Evolutionary conservation across 2,329 filamentous ascomycete species (phyloP), one percentile per base, ranked within the genome.

Genomic region (Calonectria hongkongensis): DNA sequence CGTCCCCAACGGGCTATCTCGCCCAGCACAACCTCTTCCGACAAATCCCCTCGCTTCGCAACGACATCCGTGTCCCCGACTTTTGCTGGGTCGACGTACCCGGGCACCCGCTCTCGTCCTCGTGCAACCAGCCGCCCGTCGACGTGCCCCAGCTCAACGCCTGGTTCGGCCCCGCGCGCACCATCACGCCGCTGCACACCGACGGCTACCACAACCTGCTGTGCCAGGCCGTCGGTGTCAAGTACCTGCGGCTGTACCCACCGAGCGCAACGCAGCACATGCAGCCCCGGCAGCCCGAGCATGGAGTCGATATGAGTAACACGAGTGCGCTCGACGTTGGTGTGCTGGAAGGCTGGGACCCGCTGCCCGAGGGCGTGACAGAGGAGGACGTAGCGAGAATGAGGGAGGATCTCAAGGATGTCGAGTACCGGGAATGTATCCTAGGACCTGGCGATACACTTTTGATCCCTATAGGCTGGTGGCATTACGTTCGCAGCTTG

Each of bases 151-250:
- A 94, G 51, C 88, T 97, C 21, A 98, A 98, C 83, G 95, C 95
- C 9, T 99, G 97, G 97, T 93, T 98, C 75, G 97, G 97, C 0
- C 97, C 97, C 0, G 87, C 92, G 0, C 92, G 92, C 63, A 98
- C 97, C 0, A 96, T 98, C 75, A 98, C 95, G 0, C 97, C 97
- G 1, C 87, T 98, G 0, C 97, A 99, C 83, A 97, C 95, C 2
- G 97, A 98, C 80, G 95, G 94, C 1, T 97, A 98, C 82, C 95
- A 98, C 81, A 98, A 98, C 81, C 91, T 98, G 60, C 90, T 98
- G 5, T 93, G 93, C 28, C 97, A 98, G 83, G 94, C 97, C 0
- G 94, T 98, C 0, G 97, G 97, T 0, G 88, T 90, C 70, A 99
- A 99, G 84, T 98, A 98, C 83, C 86, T 98, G n/a, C 90, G 97